Conservation (phyloP, 352 stramenopile species). For the Phytophthora tubulina region DNA sequence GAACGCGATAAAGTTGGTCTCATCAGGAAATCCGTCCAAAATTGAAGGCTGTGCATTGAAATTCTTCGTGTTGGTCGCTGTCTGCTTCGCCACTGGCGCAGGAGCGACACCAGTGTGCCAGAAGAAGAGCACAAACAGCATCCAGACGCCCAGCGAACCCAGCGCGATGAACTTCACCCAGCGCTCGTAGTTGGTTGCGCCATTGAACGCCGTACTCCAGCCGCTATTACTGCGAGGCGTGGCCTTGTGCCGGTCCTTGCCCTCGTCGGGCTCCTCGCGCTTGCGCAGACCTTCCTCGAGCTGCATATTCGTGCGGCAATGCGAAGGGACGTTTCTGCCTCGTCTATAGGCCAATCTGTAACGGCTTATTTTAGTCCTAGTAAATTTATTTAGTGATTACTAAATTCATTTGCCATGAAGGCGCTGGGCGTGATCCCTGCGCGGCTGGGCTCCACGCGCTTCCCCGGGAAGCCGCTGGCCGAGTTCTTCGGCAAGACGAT, state of each 20-base stretch:
- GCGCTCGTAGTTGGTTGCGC: constrained; percentile 53
- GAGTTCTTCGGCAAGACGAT: constrained; percentile 85
- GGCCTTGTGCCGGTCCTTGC: constrained; percentile 59
- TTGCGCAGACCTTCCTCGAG: constrained; percentile 63
- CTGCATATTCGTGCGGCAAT: constrained; percentile 45
- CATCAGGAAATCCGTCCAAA: constrained; percentile 57
- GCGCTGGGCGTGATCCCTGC: constrained; percentile 84
- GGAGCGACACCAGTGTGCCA: constrained; percentile 32
- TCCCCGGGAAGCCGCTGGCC: constrained; percentile 80
- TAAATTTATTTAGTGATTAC: constrained; percentile 4
- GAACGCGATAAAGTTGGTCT: constrained; percentile 83
- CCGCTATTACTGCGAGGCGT: constrained; percentile 40
- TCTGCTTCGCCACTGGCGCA: constrained; percentile 22
- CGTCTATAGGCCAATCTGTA: constrained; percentile 14
- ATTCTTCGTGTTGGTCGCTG: constrained; percentile 14
- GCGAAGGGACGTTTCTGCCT: constrained; percentile 16
- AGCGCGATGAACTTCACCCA: constrained; percentile 70
- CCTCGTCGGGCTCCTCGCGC: constrained; percentile 61
- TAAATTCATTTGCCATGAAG: constrained; percentile 51
- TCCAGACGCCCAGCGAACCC: constrained; percentile 64
- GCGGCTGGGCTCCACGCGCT: constrained; percentile 75
- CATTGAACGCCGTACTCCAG: constrained; percentile 32
- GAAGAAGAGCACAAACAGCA: constrained; percentile 71
- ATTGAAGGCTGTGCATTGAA: constrained; percentile 40
- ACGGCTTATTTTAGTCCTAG: constrained; percentile 1